phyloP scores from a whole-genome alignment of 2,329 filamentous ascomycete genomes.

The Colletotrichum chlorophyti region DNA sequence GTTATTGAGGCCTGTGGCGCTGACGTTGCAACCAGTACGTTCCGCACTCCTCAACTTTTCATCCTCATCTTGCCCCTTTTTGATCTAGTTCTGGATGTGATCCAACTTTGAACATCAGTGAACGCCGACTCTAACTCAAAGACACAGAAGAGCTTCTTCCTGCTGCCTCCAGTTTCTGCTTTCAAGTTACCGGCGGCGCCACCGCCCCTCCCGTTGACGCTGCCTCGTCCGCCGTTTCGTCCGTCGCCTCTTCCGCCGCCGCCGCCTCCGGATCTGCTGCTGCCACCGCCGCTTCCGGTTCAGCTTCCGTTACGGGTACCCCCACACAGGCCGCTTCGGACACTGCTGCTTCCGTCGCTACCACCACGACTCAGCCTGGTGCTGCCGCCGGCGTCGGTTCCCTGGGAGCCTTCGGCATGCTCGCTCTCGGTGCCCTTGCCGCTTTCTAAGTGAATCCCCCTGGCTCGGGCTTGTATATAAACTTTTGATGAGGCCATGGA shows the following conservation, averaged over 20 bases:
- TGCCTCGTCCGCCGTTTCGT: constrained; percentile 7
- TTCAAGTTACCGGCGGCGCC: constrained; percentile 20
- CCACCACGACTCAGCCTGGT: neutral
- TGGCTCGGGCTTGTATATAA: neutral
- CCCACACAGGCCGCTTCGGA: neutral
- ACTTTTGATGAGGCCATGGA: neutral
- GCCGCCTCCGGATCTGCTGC: neutral
- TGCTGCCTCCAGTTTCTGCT: constrained; percentile 32
- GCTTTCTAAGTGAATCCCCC: constrained; percentile 1
- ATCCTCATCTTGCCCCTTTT: too few relatives aligned
- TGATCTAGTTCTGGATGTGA: neutral
- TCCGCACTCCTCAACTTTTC: neutral
- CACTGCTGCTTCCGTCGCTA: neutral
- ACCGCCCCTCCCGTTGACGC: constrained; percentile 7
- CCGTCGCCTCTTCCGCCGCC: neutral
- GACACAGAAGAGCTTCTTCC: constrained; percentile 33
- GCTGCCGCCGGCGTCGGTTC: constrained; percentile 5
- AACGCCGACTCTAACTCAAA: neutral
- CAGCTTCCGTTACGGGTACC: neutral
- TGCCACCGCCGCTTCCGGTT: neutral
- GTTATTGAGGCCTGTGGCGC: constrained; percentile 51
- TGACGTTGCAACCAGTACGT: constrained; percentile 34
- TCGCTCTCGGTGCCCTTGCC: constrained; percentile 25
- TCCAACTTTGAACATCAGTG: neutral
- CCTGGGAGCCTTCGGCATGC: constrained; percentile 13